Conservation (phyloP, 441 rosid genomes). For the Manihot esculenta region DNA sequence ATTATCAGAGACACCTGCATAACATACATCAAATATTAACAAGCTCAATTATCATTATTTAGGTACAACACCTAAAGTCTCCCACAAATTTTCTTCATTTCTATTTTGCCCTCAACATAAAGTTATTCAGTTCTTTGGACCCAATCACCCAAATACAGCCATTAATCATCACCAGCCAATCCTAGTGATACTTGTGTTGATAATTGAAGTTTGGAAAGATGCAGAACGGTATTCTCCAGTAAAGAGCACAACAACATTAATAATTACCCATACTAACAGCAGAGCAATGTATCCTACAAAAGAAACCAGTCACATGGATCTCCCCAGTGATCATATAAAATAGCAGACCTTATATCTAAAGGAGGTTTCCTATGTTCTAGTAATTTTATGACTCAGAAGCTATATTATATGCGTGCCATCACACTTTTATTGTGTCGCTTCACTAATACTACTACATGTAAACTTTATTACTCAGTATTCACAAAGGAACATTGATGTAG, state of each 20-base stretch:
- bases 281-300: not conserved
- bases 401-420: not conserved
- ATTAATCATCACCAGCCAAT: not conserved
- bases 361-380: not conserved
- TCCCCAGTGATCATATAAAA: not conserved
- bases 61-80: not conserved
- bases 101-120: not conserved
- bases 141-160: not conserved
- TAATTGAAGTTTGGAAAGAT: not conserved
- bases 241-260: not conserved
- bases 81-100: not conserved
- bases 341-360: not conserved
- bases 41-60: not conserved
- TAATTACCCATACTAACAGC: not conserved
- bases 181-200: not conserved
- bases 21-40: not conserved
- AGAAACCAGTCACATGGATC: conserved; percentile 2
- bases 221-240: not conserved
- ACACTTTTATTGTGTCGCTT: conserved; percentile 4
- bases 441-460: not conserved
- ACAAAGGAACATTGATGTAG: not conserved
- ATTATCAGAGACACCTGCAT: too few relatives aligned
- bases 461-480: not conserved
- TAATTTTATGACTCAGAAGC: not conserved
- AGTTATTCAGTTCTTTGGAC: not conserved